Percentiles rank a stretch among this genome's conserved stretches.
phyloP scores from a whole-genome alignment of 441 rosid species.

The Brassica hybrid region DNA sequence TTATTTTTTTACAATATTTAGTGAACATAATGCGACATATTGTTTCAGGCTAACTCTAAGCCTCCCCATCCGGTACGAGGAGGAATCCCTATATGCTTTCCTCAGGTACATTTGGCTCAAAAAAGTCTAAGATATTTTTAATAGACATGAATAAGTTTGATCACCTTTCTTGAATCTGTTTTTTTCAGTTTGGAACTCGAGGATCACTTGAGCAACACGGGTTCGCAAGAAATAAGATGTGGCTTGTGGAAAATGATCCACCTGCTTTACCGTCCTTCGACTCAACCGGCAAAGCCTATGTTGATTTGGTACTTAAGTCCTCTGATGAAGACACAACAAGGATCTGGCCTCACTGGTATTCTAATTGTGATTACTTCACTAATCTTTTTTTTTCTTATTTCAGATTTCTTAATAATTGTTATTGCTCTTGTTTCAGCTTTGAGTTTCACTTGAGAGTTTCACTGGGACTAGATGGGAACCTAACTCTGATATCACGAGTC shows the following conservation, averaged over 20 bases:
- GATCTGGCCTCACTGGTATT: constrained; percentile 69
- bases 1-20: neutral
- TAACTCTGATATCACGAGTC: constrained; percentile 65
- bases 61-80: constrained; percentile 89
- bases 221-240: constrained; percentile 70
- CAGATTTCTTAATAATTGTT: neutral
- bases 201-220: constrained; percentile 75
- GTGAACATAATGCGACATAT: neutral
- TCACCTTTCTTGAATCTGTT: neutral
- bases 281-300: constrained; percentile 53
- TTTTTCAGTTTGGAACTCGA: constrained; percentile 56
- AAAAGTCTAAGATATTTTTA: too few species aligned
- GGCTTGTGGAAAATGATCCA: constrained; percentile 63
- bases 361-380: neutral
- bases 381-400: neutral
- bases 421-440: constrained; percentile 55
- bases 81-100: constrained; percentile 95
- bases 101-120: constrained; percentile 61
- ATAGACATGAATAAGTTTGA: neutral
- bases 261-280: constrained; percentile 54
- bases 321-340: constrained; percentile 70
- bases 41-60: constrained; percentile 67
- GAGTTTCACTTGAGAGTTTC: constrained; percentile 74
- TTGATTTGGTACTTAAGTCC: constrained; percentile 62
- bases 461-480: constrained; percentile 58